phyloP scores from a whole-genome alignment of 2,329 filamentous ascomycete genomes.

The Epicoccum nigrum region DNA sequence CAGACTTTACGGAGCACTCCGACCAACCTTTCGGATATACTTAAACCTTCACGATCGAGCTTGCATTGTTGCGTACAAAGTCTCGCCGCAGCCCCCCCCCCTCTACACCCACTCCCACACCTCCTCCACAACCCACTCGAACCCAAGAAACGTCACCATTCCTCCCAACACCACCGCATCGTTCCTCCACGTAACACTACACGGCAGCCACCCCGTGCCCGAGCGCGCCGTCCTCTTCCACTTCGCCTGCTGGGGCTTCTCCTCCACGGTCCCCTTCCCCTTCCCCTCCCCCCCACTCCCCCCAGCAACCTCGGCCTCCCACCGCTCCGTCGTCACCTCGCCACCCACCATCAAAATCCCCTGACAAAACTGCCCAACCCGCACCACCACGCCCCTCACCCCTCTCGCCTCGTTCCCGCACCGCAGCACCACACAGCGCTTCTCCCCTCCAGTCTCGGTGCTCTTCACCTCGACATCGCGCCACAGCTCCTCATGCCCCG shows the following conservation, averaged over 20 bases:
- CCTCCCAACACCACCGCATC: conserved; percentile 39
- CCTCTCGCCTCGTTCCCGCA: conserved; percentile 42
- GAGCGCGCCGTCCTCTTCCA: conserved; percentile 50
- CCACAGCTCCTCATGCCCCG: conserved; percentile 74
- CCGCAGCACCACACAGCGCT: conserved; percentile 50
- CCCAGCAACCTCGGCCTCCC: conserved; percentile 49
- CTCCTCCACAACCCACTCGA: conserved; percentile 51
- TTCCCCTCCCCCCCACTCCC: neutral
- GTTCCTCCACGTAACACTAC: conserved; percentile 43
- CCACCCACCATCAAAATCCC: conserved; percentile 58
- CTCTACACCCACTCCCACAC: conserved; percentile 30
- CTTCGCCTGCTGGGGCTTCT: no score
- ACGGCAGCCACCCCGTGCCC: conserved; percentile 51
- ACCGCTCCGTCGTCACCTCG: conserved; percentile 59
- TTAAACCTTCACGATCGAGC: no score
- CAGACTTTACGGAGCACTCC: no score
- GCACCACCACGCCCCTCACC: conserved; percentile 59
- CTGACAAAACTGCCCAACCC: conserved; percentile 63
- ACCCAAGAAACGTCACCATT: conserved; percentile 39
- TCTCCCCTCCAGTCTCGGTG: conserved; percentile 11
- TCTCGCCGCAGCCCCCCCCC: neutral
- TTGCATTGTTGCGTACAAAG: no score
- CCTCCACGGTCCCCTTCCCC: no score
- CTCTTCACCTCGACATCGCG: conserved; percentile 51
- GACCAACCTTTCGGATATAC: neutral